Percentiles rank a stretch among this genome's conserved stretches.
Conservation (phyloP, 345 rosid genomes). For the Capsella bursapastoris region DNA sequence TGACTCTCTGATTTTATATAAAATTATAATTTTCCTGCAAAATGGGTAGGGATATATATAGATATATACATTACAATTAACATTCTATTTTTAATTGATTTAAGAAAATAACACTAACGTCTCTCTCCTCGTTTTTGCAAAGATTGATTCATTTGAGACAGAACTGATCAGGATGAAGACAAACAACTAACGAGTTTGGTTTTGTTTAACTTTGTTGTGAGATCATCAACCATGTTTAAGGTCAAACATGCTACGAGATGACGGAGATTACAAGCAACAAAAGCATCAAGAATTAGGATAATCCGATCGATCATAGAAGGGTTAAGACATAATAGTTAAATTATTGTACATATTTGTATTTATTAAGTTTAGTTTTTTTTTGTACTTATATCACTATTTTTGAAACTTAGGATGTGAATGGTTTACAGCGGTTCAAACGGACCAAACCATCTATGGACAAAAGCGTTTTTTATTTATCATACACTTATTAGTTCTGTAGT, state of each 20-base stretch:
- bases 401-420: too few species aligned
- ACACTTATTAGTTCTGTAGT: too few species aligned
- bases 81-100: conserved; percentile 1
- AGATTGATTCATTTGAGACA: conserved; percentile 19
- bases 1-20: conserved; percentile 27
- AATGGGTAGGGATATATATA: not conserved
- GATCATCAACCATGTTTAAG: not conserved
- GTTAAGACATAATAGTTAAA: too few species aligned
- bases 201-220: not conserved
- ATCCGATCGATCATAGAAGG: too few species aligned
- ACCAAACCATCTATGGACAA: too few species aligned
- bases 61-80: not conserved
- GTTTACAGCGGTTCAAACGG: too few species aligned
- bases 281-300: not conserved
- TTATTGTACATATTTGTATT: too few species aligned
- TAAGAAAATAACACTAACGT: conserved; percentile 35
- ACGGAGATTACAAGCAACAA: conserved; percentile 1
- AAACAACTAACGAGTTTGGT: conserved; percentile 3
- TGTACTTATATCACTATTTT: too few species aligned
- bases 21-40: not conserved
- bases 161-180: conserved; percentile 15
- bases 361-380: too few species aligned
- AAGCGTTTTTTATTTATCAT: too few species aligned
- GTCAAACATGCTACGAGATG: not conserved
- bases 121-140: conserved; percentile 33